A percentile compares a stretch with the other conserved stretches of the same genome.
These are phyloP conservation scores for Discostella stelligeroides DNA, from an alignment of 108 stramenopile species.

Conservation along the genomic window DNA sequence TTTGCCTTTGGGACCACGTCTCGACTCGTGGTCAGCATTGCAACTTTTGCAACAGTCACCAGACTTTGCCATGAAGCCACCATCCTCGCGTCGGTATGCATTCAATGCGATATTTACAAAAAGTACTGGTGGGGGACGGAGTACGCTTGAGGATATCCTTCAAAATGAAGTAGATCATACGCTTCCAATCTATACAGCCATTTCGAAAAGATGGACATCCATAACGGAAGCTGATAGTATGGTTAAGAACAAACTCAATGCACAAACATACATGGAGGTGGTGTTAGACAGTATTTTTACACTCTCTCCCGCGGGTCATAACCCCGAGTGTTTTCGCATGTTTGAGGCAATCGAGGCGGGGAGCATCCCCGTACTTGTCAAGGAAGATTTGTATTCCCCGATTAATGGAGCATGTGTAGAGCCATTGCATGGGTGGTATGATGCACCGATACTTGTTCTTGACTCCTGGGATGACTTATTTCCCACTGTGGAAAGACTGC, in stretches of 20 bases:
- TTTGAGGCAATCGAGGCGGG: constrained; percentile 54
- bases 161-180: not conserved
- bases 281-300: constrained; percentile 47
- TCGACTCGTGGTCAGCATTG: constrained; percentile 24
- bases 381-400: not conserved
- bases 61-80: not conserved
- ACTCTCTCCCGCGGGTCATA: constrained; percentile 52
- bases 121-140: constrained; percentile 19
- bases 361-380: constrained; percentile 43
- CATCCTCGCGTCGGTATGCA: constrained; percentile 19
- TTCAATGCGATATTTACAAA: constrained; percentile 47
- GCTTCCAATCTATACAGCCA: constrained; percentile 3
- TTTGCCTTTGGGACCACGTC: constrained; percentile 36
- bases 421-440: constrained; percentile 25
- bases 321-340: constrained; percentile 56
- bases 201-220: constrained; percentile 20
- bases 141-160: constrained; percentile 8
- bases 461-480: constrained; percentile 43
- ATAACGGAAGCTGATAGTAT: not conserved
- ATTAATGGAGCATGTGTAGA: constrained; percentile 29
- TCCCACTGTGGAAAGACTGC: constrained; percentile 15
- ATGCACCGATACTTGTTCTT: constrained; percentile 40
- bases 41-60: constrained; percentile 3
- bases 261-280: constrained; percentile 35
- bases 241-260: constrained; percentile 6